phyloP scores from a whole-genome alignment of 2,329 filamentous ascomycete genomes.

The Microdochium paspali region DNA sequence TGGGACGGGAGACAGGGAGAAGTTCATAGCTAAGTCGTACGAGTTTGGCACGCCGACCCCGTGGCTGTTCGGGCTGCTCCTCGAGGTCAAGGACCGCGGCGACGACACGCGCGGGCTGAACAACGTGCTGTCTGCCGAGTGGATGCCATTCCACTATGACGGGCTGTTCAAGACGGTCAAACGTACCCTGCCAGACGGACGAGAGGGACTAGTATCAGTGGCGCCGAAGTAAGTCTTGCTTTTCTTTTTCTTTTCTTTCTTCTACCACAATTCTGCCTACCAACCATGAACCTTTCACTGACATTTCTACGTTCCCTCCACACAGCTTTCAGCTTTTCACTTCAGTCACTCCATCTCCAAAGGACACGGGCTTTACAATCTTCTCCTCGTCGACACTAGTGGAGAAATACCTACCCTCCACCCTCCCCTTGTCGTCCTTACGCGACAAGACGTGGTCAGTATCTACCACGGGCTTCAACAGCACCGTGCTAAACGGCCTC shows the following conservation, averaged over 20 bases:
- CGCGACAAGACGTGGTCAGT: conserved; percentile 36
- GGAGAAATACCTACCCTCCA: conserved; percentile 32
- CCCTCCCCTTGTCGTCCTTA: conserved; percentile 25
- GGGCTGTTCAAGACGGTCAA: conserved; percentile 45
- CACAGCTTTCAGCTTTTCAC: conserved; percentile 43
- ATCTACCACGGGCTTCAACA: conserved; percentile 35
- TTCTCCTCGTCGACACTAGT: conserved; percentile 42
- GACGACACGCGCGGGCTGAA: conserved; percentile 32
- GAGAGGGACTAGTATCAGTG: conserved; percentile 27
- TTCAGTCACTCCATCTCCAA: conserved; percentile 32
- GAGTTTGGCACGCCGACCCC: conserved; percentile 37
- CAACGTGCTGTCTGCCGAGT: conserved; percentile 42
- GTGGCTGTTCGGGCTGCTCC: conserved; percentile 43
- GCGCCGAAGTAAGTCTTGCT: conserved; percentile 28
- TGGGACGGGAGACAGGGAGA: conserved; percentile 31
- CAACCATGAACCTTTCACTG: no score
- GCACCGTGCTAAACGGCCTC: conserved; percentile 29
- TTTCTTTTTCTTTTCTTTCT: no score
- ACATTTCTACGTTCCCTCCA: background rate
- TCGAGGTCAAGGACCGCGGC: conserved; percentile 40
- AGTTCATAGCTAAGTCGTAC: conserved; percentile 33
- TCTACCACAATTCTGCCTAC: no score
- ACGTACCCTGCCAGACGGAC: conserved; percentile 24
- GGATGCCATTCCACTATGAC: conserved; percentile 50
- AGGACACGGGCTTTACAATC: conserved; percentile 41